Evolutionary conservation across 352 stramenopile species (phyloP), one percentile per base, ranked within the genome.

Genomic region (Stramenopiles sp.): DNA sequence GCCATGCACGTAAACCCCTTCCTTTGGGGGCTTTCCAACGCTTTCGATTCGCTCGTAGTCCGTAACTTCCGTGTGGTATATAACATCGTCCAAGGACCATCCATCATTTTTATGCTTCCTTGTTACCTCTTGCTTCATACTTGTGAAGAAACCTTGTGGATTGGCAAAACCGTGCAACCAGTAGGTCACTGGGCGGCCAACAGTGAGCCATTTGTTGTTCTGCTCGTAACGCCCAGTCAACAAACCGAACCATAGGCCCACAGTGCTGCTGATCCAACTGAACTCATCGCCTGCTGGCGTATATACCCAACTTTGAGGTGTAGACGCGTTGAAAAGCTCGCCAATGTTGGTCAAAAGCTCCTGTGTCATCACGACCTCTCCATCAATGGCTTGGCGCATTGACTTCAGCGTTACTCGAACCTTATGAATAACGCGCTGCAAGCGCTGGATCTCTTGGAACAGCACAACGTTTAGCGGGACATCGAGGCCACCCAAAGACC

Each of bases 81-180:
- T 91, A 0, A 99, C 94, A 83, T 98, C 95, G 85, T 99, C 95
- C 7, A 99, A 87, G 14, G 95, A 93, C 95, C 94, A 98, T 84
- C 97, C 97, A 84, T 98, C 92, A 14, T 90, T 94, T 88, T 97
- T 97, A 88, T 98, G 94, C 82, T 96, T 96, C 25, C 94, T 90
- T 67, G 94, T 98, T 0, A 99, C 95, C 84, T 98, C 95, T 85
- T 99, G 96, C 86, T 98, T 98, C 93, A 98, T 98, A 55, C 95
- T 95, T 71, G 96, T 99, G 44, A 99, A 88, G 88, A 98, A 97
- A 22, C 95, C 96, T 83, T 98, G 93, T 29, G 95, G 96, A 84
- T 98, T 98, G 87, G 98, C 98, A 85, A 98, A 99, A 1, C 95
- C 95, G 30, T 95, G 97, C 76, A 99, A 86, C 95, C 94, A 98